Base-by-base conservation (phyloP, 2,329 filamentous ascomycete genomes). In the Chaetomium globosum region DNA sequence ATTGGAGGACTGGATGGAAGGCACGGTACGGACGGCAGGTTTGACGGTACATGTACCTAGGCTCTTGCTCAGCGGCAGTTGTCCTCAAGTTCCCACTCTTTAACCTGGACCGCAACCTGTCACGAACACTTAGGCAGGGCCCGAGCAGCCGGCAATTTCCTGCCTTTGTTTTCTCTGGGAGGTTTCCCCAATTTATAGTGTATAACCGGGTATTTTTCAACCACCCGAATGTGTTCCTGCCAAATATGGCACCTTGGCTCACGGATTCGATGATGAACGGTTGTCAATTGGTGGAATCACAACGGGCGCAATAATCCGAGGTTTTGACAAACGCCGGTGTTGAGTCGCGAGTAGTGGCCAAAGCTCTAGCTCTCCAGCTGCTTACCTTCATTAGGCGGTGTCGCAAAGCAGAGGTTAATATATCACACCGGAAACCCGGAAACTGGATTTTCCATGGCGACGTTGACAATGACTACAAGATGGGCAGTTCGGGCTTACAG, bases 341-440 rank as follows among this genome's bases (percentile, higher is more conserved):
- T 19, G 31, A 9, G 28, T 33, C 13, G 16, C 39, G 16, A n/a
- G 16, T n/a, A 19, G 7, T 16, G 39, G 16, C 39, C 36, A 46
- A n/a, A 16, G 13, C 6, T 13, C 2, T 21, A 58, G 19, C 31
- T 19, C 33, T 26, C 56, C 26, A 48, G 2, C 23, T 31, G 16
- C 39, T 48, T 28, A 21, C 4, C 0, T 6, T 53, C 33, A 21
- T 28, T 36, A 33, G 16, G 23, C 46, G 23, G 59, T 43, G 39
- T 54, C 43, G 23, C 46, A 19, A 55, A 43, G 39, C 54, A 33
- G 36, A 58, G 53, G 19, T 8, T 53, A 67, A 64, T 67, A 23
- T 39, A 57, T 33, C 39, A 63, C 49, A 21, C 28, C 57, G 57
- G 52, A 61, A 26, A 49, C 39, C 33, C 51, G 57, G 52, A 60